These are phyloP conservation scores for Barnettozyma vustinii DNA, from an alignment of 805 yeast species.

Conservation along the genomic window DNA sequence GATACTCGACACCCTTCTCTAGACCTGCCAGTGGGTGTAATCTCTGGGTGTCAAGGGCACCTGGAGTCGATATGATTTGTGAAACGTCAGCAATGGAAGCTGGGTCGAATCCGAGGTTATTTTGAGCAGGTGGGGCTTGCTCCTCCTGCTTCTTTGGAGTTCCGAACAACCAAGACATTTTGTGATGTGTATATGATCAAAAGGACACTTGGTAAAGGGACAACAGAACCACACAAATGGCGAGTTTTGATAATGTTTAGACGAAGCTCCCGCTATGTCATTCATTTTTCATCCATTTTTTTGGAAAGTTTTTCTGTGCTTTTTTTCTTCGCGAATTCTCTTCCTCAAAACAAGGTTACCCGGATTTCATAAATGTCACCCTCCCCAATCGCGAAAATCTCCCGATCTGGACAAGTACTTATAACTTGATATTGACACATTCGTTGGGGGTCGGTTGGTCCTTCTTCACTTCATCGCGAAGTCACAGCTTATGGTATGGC, in stretches of 20 bases:
- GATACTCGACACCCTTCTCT: constrained; percentile 82
- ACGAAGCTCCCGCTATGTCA: not conserved
- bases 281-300: not conserved
- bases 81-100: constrained; percentile 58
- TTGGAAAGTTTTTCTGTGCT: not conserved
- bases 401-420: not conserved
- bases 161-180: constrained; percentile 28
- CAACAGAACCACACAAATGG: not conserved
- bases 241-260: not conserved
- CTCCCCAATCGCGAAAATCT: not conserved
- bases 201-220: not conserved
- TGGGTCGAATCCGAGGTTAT: constrained; percentile 55
- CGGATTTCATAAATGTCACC: not conserved
- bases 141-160: constrained; percentile 23
- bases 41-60: constrained; percentile 60
- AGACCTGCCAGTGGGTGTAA: constrained; percentile 92
- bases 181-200: not conserved
- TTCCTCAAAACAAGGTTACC: not conserved
- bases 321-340: not conserved
- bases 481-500: no score
- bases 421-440: no score
- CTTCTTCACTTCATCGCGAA: no score
- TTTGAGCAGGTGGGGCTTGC: constrained; percentile 3
- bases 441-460: no score
- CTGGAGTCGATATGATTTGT: constrained; percentile 53